Evolutionary conservation across 73 alveolate species (phyloP).

Genomic region (Paramecium sonneborni): DNA sequence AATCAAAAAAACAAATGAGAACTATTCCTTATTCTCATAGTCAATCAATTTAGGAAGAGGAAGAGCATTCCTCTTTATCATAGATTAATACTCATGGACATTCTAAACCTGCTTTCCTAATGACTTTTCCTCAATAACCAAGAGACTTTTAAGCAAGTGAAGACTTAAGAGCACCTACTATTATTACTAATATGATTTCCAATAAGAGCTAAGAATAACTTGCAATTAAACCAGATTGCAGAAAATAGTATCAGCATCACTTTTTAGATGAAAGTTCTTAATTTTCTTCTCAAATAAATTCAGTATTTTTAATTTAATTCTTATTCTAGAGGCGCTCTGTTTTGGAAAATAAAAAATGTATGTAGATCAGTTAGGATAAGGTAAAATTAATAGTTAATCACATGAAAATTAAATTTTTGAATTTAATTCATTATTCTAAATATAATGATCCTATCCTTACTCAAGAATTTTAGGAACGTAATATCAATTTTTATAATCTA

Average conservation of each 20-base stretch:
- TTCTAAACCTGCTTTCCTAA: background rate
- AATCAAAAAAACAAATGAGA: background rate
- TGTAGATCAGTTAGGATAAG: background rate
- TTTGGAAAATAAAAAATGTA: background rate
- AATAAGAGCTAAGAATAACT: conserved; percentile 10
- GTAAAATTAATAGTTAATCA: background rate
- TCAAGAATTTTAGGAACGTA: background rate
- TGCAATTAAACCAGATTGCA: background rate
- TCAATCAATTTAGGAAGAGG: conserved; percentile 36
- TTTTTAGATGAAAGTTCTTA: background rate
- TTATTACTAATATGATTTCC: background rate
- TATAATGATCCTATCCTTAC: conserved; percentile 19
- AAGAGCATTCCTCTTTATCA: conserved; percentile 25
- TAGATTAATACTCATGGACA: background rate
- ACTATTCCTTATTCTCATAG: conserved; percentile 6
- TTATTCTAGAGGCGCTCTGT: background rate
- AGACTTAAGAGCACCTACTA: conserved; percentile 8
- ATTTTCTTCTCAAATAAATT: background rate
- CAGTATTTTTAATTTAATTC: background rate
- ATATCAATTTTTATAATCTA: background rate
- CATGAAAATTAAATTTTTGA: background rate
- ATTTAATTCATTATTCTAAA: background rate
- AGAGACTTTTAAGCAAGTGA: conserved; percentile 5
- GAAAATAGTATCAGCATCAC: background rate
- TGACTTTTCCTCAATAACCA: conserved; percentile 12